phyloP scores from a whole-genome alignment of 2,329 filamentous ascomycete species.

The Magnaporthales sp. region DNA sequence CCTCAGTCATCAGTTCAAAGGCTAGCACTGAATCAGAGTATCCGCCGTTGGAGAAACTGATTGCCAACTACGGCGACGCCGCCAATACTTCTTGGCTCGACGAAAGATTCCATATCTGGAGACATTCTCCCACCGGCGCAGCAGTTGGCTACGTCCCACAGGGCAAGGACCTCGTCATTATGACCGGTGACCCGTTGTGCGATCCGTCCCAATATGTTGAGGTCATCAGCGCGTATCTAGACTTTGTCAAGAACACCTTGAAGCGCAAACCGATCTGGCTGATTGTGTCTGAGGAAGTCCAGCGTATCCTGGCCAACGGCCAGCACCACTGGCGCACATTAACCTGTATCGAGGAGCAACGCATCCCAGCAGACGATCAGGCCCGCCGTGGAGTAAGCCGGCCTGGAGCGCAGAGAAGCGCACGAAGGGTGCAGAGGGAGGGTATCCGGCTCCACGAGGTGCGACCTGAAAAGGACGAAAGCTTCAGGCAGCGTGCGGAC shows the following conservation, averaged over 20 bases:
- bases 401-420: constrained; percentile 57
- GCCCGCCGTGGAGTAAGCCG: constrained; percentile 46
- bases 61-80: constrained; percentile 91
- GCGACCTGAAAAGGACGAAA: constrained; percentile 41
- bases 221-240: constrained; percentile 66
- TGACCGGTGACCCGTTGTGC: constrained; percentile 81
- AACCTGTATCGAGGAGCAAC: constrained; percentile 82
- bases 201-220: constrained; percentile 67
- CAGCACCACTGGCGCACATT: constrained; percentile 76
- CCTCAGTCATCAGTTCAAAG: not conserved
- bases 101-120: constrained; percentile 80
- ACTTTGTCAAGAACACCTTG: constrained; percentile 61
- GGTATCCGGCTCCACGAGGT: constrained; percentile 74
- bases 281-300: constrained; percentile 68
- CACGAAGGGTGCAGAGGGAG: constrained; percentile 72
- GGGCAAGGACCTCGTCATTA: constrained; percentile 61
- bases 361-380: constrained; percentile 68
- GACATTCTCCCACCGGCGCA: constrained; percentile 69
- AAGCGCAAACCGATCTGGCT: constrained; percentile 73
- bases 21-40: constrained; percentile 33
- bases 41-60: constrained; percentile 75
- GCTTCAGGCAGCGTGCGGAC: constrained; percentile 59
- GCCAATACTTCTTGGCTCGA: constrained; percentile 93
- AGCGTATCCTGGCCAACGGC: constrained; percentile 70
- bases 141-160: constrained; percentile 76